Base-by-base conservation (phyloP, 176 grass and related monocot genomes). In the Puccinellia tenuiflora region DNA sequence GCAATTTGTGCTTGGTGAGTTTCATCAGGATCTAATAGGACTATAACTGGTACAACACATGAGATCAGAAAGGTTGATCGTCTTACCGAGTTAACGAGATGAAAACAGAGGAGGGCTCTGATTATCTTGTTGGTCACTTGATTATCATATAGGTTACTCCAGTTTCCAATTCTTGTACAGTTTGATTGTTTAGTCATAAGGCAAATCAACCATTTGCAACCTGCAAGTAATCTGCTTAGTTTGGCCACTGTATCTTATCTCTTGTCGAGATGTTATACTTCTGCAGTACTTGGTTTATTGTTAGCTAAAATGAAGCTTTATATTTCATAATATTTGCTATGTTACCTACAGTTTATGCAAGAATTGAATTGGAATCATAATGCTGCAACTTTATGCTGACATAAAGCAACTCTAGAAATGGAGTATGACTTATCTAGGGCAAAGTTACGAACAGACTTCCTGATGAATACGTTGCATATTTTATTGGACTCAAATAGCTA, bases 101-200 rank as follows among this genome's bases (percentile, higher is more conserved):
- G 46, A 17, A 17, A 48, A 4, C 95, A 17, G 81, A 91, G 76
- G 90, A 92, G 68, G 90, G 79, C 73, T 92, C 95, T 66, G 92
- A 97, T 64, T 97, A 94, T 37, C 92, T 94, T 16, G 92, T 97
- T 25, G 92, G 92, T 75, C 95, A 97, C 69, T 97, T 90, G 68
- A 94, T 92, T 91, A 86, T 94, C 76, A 97, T 97, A 92, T 92
- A 89, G 54, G 89, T 68, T 59, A 37, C 25, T 22, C 63, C 14
- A 31, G 7, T 72, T 3, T 12, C 20, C 13, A 28, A 48, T 52
- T 80, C 53, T 42, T 54, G 0, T 72, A 81, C 78, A 86, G 25
- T 81, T 40, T 57, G 20, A 86, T 81, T 73, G 24, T 45, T 72
- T 40, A 40, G 39, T 29, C 24, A 60, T 15, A 29, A 20, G 48